Conservation (phyloP, 78 protist genomes). For the Chrysochromulina tobinii region DNA sequence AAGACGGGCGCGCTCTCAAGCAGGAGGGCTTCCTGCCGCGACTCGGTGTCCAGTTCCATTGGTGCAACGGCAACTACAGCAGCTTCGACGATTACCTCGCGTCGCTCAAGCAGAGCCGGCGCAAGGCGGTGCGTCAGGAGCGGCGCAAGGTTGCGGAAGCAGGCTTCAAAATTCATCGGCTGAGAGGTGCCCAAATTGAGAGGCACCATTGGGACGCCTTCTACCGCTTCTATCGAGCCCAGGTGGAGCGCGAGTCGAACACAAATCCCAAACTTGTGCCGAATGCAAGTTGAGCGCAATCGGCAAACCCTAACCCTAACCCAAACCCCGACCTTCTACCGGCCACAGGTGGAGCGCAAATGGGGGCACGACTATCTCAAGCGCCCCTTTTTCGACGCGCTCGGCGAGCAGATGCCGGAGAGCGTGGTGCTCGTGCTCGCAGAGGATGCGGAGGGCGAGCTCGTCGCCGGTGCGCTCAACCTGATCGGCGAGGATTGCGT, state of each 20-base stretch:
- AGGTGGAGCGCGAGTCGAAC: not conserved
- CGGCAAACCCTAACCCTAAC: no score
- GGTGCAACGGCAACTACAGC: not conserved
- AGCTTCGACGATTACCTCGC: conserved; percentile 19
- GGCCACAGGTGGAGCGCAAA: not conserved
- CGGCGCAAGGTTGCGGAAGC: not conserved
- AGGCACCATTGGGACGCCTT: conserved; percentile 14
- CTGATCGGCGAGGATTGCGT: conserved; percentile 10
- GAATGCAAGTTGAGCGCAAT: no score
- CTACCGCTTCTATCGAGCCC: not conserved
- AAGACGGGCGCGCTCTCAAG: not conserved
- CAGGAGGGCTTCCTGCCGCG: conserved; percentile 8
- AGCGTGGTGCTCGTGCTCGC: conserved; percentile 1
- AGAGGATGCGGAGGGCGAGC: not conserved
- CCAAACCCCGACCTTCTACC: not conserved
- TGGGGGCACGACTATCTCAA: conserved; percentile 13
- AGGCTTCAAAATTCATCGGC: not conserved
- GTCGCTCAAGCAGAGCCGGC: conserved; percentile 5
- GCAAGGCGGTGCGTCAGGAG: conserved; percentile 22
- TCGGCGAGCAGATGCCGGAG: not conserved
- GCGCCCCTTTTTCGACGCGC: not conserved
- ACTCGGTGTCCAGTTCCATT: conserved; percentile 29
- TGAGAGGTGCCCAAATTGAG: not conserved
- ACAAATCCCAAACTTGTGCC: no score
- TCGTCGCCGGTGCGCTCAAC: conserved; percentile 36